A percentile compares a stretch with the other conserved stretches of the same genome.
phyloP scores from a whole-genome alignment of 495 filamentous ascomycete genomes.

The Melanomma pulvis-pyrius region DNA sequence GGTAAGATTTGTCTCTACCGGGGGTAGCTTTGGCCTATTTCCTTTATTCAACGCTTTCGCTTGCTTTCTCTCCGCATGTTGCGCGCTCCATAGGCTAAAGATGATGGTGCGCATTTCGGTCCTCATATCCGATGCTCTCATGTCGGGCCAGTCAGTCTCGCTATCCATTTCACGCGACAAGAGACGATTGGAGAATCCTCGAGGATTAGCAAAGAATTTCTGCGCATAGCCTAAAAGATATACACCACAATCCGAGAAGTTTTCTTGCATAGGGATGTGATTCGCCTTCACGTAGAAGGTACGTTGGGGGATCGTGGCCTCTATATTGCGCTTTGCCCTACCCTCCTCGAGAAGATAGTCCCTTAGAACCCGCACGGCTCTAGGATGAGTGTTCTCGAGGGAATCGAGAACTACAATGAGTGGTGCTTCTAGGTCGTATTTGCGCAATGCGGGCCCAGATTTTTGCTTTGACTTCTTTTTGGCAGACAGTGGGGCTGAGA shows the following conservation, averaged over 20 bases:
- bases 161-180: constrained; percentile 53
- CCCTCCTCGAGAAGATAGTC: constrained; percentile 78
- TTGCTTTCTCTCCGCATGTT: constrained; percentile 38
- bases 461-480: constrained; percentile 14
- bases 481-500: not conserved
- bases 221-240: constrained; percentile 82
- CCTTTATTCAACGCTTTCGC: constrained; percentile 53
- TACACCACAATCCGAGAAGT: constrained; percentile 86
- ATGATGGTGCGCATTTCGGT: constrained; percentile 57
- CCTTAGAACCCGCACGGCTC: constrained; percentile 65
- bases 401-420: constrained; percentile 91
- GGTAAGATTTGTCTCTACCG: not conserved
- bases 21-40: not conserved
- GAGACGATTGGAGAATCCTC: constrained; percentile 62
- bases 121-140: constrained; percentile 58
- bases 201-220: constrained; percentile 73
- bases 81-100: constrained; percentile 7
- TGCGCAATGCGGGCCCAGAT: constrained; percentile 25
- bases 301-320: constrained; percentile 55
- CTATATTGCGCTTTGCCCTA: constrained; percentile 64
- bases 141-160: constrained; percentile 58
- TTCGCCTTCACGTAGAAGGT: constrained; percentile 65
- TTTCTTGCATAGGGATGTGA: constrained; percentile 74
- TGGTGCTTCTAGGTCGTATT: constrained; percentile 47
- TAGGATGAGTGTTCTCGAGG: constrained; percentile 61